Base-by-base conservation (phyloP, 352 stramenopile genomes). In the Phytophthora pisi region DNA sequence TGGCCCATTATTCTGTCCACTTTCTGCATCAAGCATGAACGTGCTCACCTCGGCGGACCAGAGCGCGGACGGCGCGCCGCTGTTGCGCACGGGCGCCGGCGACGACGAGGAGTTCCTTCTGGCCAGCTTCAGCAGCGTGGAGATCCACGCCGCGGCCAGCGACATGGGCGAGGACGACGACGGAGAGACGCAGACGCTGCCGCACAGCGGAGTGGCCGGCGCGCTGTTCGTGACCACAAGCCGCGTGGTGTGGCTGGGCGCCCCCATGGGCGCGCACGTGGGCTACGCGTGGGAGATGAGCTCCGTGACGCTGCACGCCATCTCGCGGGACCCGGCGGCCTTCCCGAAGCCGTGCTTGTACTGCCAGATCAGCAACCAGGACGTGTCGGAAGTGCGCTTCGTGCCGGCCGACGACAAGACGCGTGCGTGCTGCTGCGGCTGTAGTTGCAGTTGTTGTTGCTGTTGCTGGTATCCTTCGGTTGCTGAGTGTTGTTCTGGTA, bases 241-340 rank as follows among this genome's bases (percentile, higher is more conserved):
- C 43, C 86, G 86, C 10, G 72, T 90, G 15, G 64, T 91, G 51
- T 95, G 86, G 86, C 67, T 95, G 23, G 70, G 77, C 15, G 70
- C 78, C 18, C 65, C 62, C 20, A 45, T 70, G 7, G 73, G 62
- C 5, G 36, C 51, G 40, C 73, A 68, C 38, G 76, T 92, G 1
- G 87, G 87, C 31, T 92, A 89, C 57, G 84, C 78, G 13, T 95
- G 87, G 87, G 83, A 93, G 51, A 90, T 90, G 65, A 82, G 66
- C 40, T 62, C 69, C 9, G 73, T 95, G 40, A 90, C 80, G 18
- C 71, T 95, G 53, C 87, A 95, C 55, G 87, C 87, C 30, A 92
- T 95, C 56, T 92, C 85, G 30, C 79, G 85, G 47, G 87, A 95
- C 70, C 68, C 68, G 1, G 62, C 40, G 8, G 83, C 83, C 15